Percentiles rank a stretch among this genome's conserved stretches.
Conservation (phyloP, 2,329 filamentous ascomycete species). For the Phyllosticta paracitricarpa region DNA sequence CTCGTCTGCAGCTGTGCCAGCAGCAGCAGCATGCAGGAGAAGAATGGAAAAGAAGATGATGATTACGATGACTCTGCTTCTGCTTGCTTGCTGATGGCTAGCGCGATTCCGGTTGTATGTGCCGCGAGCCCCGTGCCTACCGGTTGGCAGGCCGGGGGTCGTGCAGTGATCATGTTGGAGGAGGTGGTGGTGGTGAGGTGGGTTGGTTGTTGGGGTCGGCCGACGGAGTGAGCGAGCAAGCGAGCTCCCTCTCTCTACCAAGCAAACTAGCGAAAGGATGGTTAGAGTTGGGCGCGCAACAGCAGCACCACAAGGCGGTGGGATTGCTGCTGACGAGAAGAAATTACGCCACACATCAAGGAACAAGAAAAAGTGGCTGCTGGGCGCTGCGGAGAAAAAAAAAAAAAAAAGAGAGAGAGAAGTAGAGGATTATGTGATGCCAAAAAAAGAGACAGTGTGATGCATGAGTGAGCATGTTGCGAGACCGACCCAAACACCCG, state of each 20-base stretch:
- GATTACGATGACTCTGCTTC: background rate
- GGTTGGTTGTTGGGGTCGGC: background rate
- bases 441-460: background rate
- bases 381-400: background rate
- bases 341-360: background rate
- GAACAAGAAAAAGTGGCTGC: background rate
- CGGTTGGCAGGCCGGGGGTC: background rate
- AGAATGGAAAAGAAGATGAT: background rate
- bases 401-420: too few relatives aligned
- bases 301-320: background rate
- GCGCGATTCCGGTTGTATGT: background rate
- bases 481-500: background rate
- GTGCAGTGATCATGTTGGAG: background rate
- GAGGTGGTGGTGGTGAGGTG: background rate
- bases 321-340: background rate
- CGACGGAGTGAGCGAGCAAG: background rate
- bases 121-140: background rate
- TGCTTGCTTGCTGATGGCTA: background rate
- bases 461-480: background rate
- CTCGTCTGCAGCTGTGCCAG: background rate
- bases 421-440: background rate
- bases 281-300: background rate
- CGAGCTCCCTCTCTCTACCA: too few relatives aligned
- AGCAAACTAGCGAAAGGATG: background rate
- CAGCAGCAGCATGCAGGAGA: background rate